Percentiles rank a stretch among this genome's conserved stretches.
Evolutionary conservation across 2,329 filamentous ascomycete species (phyloP).

Genomic region (Colletotrichum caudatum): DNA sequence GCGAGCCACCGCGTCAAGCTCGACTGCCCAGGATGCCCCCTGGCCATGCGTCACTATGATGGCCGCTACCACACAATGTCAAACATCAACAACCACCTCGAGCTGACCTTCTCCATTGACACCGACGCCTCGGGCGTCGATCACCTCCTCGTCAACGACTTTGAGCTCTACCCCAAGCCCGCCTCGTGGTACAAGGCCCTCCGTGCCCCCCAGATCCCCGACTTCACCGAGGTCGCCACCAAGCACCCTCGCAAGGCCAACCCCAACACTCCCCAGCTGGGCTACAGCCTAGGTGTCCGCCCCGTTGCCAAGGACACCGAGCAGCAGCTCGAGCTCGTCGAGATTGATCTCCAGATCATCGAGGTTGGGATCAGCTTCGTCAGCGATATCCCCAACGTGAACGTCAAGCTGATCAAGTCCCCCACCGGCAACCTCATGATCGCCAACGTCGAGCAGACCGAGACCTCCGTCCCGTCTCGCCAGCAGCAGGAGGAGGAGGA

Average conservation of each 20-base stretch:
- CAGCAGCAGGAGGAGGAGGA: conserved; percentile 48
- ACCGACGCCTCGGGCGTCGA: conserved; percentile 55
- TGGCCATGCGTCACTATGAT: conserved; percentile 48
- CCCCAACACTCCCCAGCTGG: conserved; percentile 54
- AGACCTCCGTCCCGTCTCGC: conserved; percentile 42
- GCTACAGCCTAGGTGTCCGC: conserved; percentile 61
- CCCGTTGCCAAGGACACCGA: conserved; percentile 62
- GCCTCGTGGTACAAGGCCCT: conserved; percentile 59
- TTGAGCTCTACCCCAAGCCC: conserved; percentile 69
- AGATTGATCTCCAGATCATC: conserved; percentile 69
- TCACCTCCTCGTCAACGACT: conserved; percentile 68
- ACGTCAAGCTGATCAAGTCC: conserved; percentile 72
- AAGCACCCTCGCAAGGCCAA: conserved; percentile 50
- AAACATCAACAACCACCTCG: conserved; percentile 55
- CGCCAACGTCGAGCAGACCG: conserved; percentile 57
- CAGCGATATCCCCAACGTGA: conserved; percentile 65
- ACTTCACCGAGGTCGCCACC: conserved; percentile 48
- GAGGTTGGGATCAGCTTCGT: conserved; percentile 70
- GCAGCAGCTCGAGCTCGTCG: conserved; percentile 64
- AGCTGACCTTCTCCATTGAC: conserved; percentile 67
- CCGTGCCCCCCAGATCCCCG: conserved; percentile 59
- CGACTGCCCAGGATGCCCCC: conserved; percentile 66
- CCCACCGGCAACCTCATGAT: conserved; percentile 67
- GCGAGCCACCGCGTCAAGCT: conserved; percentile 59
- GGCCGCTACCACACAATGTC: conserved; percentile 46